phyloP scores from a whole-genome alignment of 2,329 filamentous ascomycete genomes.

The Neonectria faginata region DNA sequence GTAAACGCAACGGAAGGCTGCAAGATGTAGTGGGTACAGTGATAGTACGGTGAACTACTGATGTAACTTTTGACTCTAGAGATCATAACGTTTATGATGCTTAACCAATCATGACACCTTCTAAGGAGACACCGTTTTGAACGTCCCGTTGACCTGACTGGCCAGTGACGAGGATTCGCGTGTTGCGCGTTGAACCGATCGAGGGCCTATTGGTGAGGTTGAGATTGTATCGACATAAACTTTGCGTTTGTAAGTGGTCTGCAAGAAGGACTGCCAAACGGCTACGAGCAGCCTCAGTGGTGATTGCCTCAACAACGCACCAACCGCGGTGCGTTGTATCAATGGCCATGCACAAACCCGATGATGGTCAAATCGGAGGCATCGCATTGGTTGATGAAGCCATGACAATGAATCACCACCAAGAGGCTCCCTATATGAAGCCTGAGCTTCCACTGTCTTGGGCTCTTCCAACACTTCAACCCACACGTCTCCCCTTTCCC shows the following conservation, averaged over 20 bases:
- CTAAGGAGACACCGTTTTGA: background rate
- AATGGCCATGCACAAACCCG: background rate
- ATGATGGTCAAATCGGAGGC: background rate
- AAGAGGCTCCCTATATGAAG: background rate
- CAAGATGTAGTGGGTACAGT: no score
- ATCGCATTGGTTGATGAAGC: background rate
- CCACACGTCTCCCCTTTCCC: background rate
- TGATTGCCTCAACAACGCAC: constrained; percentile 2
- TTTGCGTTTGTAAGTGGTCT: background rate
- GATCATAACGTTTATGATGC: background rate
- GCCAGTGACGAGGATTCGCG: background rate
- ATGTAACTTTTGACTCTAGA: background rate
- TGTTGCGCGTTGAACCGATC: background rate
- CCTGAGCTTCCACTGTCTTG: background rate
- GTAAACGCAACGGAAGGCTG: background rate
- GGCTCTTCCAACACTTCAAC: constrained; percentile 15
- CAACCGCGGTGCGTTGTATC: background rate
- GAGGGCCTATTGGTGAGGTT: no score
- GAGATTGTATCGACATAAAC: background rate
- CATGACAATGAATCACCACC: constrained; percentile 30
- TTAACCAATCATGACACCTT: background rate
- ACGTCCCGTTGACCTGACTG: no score
- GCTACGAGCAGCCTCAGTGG: background rate
- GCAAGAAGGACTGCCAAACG: background rate
- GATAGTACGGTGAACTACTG: background rate